These are phyloP conservation scores for Boletus vinaceobasis DNA, from an alignment of 768 basidiomycete genomes.

Conservation along the genomic window DNA sequence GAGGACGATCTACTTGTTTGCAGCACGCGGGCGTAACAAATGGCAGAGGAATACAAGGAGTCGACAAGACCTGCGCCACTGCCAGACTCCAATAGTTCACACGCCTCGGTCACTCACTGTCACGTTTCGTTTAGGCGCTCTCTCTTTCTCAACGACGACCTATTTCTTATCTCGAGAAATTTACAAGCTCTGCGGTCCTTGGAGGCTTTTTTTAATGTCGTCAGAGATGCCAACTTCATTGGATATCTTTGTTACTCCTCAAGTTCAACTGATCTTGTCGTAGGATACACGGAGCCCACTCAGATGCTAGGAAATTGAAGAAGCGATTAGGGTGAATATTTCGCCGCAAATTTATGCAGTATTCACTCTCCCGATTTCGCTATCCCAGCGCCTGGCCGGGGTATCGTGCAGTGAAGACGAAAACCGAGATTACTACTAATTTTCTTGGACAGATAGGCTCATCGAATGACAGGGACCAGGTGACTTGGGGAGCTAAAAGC, in stretches of 20 bases:
- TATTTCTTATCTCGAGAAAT: too few species aligned
- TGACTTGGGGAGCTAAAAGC: not conserved
- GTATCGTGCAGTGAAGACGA: not conserved
- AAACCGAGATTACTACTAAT: not conserved
- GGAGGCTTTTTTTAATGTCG: too few species aligned
- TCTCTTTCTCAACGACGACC: too few species aligned
- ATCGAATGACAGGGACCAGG: not conserved
- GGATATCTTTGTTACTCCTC: not conserved
- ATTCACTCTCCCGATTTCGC: not conserved
- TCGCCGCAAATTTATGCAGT: not conserved
- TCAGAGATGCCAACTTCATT: too few species aligned
- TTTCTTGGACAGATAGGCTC: not conserved
- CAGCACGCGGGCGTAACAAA: not conserved
- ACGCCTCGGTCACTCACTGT: not conserved
- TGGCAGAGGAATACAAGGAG: not conserved
- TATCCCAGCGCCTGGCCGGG: not conserved
- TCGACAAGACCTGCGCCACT: not conserved
- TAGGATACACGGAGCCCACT: not conserved
- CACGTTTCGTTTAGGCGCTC: not conserved
- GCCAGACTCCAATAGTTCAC: too few species aligned
- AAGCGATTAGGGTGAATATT: not conserved
- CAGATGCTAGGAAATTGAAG: not conserved
- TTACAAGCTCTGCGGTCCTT: too few species aligned
- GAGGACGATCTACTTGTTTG: not conserved
- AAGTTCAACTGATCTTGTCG: not conserved